phyloP scores from a whole-genome alignment of 2,329 filamentous ascomycete species.

The Penicillium janthinellum region DNA sequence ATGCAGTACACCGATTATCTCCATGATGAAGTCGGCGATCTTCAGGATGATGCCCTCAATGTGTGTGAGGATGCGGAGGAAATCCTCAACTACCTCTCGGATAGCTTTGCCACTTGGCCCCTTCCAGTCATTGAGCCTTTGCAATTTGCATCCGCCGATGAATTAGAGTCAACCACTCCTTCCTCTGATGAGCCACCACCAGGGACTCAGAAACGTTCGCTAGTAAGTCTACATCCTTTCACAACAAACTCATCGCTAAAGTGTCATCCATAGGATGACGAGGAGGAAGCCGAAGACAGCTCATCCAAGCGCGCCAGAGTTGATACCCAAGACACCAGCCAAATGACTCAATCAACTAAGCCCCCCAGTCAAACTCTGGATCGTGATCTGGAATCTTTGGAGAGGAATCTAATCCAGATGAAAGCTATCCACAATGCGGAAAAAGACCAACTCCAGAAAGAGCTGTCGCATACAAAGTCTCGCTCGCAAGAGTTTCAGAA shows the following conservation, averaged over 20 bases:
- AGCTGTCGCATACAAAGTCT: slow-evolving; percentile 29
- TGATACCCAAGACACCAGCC: slow-evolving; percentile 39
- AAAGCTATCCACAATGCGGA: slow-evolving; percentile 35
- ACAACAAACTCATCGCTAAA: slow-evolving; percentile 16
- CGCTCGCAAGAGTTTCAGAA: slow-evolving; percentile 38
- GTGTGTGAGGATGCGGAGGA: slow-evolving; percentile 46
- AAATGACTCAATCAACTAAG: slow-evolving; percentile 40
- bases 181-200: slow-evolving; percentile 22
- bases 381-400: slow-evolving; percentile 30
- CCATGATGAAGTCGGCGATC: slow-evolving; percentile 41
- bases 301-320: slow-evolving; percentile 43
- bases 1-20: slow-evolving; percentile 38
- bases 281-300: slow-evolving; percentile 33
- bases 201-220: slow-evolving; percentile 32
- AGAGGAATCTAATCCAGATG: slow-evolving; percentile 35
- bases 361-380: slow-evolving; percentile 35
- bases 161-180: slow-evolving; percentile 24
- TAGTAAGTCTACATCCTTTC: slow-evolving; percentile 29
- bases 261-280: slow-evolving; percentile 34
- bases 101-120: slow-evolving; percentile 43
- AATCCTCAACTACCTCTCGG: slow-evolving; percentile 38
- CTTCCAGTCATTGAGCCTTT: slow-evolving; percentile 43
- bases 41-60: slow-evolving; percentile 45
- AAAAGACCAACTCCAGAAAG: slow-evolving; percentile 32
- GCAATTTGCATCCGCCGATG: slow-evolving; percentile 34